Evolutionary conservation across 306 rosid species (phyloP).

Genomic region (Medicago truncatula): DNA sequence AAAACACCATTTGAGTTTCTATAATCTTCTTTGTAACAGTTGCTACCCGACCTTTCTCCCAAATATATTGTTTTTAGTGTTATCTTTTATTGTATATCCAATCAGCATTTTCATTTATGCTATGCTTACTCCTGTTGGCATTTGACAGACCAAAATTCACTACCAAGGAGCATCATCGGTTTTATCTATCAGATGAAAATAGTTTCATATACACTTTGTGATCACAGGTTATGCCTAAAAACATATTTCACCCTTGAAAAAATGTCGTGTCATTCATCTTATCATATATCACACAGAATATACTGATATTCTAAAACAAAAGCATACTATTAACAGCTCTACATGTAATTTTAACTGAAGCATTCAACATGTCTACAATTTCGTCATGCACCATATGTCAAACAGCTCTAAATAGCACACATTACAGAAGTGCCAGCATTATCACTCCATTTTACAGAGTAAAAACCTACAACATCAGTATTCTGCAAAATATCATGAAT

Average conservation of each 20-base stretch:
- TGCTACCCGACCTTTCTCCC: not conserved
- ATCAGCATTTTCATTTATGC: not conserved
- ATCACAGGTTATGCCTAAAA: not conserved
- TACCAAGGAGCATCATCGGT: constrained; percentile 1
- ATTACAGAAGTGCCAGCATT: constrained; percentile 30
- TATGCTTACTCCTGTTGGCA: not conserved
- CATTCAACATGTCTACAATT: constrained; percentile 29
- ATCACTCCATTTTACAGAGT: constrained; percentile 24
- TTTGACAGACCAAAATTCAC: constrained; percentile 1
- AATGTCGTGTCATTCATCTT: not conserved
- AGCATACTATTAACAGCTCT: constrained; percentile 28
- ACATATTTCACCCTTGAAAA: too few relatives aligned
- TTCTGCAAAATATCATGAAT: constrained; percentile 30
- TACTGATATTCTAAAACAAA: constrained; percentile 36
- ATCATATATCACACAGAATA: not conserved
- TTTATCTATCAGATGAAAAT: not conserved
- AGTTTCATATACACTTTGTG: constrained; percentile 10
- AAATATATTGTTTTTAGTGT: constrained; percentile 7
- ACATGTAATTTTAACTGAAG: constrained; percentile 10
- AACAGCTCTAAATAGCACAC: constrained; percentile 23
- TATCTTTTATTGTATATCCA: not conserved
- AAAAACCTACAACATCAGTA: constrained; percentile 20
- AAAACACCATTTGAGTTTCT: constrained; percentile 3
- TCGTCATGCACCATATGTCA: constrained; percentile 24
- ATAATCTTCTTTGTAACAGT: constrained; percentile 6